Evolutionary conservation across 164 flowering plant genomes (phyloP).

Genomic region (Santalum album): DNA sequence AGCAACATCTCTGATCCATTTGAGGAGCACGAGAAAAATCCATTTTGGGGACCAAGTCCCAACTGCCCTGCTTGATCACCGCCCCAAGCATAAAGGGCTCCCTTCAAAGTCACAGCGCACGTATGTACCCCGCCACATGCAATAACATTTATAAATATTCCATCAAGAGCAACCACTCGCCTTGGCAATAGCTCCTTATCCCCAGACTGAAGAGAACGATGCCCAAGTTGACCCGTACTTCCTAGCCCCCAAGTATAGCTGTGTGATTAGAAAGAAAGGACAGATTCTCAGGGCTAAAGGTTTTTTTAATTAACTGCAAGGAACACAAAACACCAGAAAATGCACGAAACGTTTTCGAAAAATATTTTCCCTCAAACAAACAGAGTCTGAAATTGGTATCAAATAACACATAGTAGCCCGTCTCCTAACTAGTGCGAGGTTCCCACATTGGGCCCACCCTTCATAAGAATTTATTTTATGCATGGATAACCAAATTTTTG

Average conservation of each 20-base stretch:
- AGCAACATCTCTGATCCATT: constrained; percentile 52
- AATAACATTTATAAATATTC: constrained; percentile 46
- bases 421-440: too few relatives aligned
- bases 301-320: too few relatives aligned
- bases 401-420: too few relatives aligned
- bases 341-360: too few relatives aligned
- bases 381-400: too few relatives aligned
- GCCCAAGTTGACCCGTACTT: constrained; percentile 95
- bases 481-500: constrained; percentile 32
- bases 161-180: constrained; percentile 85
- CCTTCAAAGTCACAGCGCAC: constrained; percentile 68
- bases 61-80: constrained; percentile 87
- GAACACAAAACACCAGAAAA: too few relatives aligned
- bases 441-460: too few relatives aligned
- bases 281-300: too few relatives aligned
- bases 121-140: constrained; percentile 98
- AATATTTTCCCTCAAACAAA: too few relatives aligned
- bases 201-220: constrained; percentile 80
- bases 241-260: constrained; percentile 98
- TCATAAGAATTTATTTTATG: constrained; percentile 18
- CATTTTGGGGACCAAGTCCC: constrained; percentile 83
- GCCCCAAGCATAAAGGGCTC: constrained; percentile 98
- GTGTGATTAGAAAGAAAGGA: constrained; percentile 21
- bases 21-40: constrained; percentile 53
- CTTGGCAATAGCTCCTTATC: constrained; percentile 90